Base-by-base conservation (phyloP, 306 rosid species). In the Ammopiptanthus mongolicus region DNA sequence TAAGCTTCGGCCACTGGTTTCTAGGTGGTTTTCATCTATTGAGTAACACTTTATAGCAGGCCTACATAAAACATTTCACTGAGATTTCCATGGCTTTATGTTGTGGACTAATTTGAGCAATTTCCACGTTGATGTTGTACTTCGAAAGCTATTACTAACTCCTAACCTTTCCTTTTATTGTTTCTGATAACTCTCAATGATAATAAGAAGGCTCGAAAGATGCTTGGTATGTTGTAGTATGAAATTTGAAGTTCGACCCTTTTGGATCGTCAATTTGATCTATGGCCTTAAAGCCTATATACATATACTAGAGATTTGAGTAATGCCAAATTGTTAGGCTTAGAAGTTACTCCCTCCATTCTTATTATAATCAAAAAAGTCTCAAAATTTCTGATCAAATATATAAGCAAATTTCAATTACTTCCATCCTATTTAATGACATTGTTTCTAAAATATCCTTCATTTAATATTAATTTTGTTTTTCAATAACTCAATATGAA, bases 251-350 rank as follows among this genome's bases (percentile, higher is more conserved):
- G 7, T 14, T 33, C 15, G 65, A 37, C 22, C 58, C 46, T 13
- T 58, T 58, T 8, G 69, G 2, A 44, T 46, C 11, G 41, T 21
- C 22, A 56, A 18, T 1, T 44, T 66, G 58, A 42, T 60, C 33
- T 18, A 18, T 14, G 10, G 70, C 65, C 56, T 75, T 18, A 36
- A 14, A 60, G 18, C 18, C 13, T 12, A 10, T 12, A 29, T 28
- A 39, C 3, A 29, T 1, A 15, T 1, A 13, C 28, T 34, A 5
- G 52, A 9, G 33, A 72, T 6, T 1, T 53, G 56, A 62, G 7
- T 22, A 53, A 1, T 70, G 15, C 12, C 69, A 46, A 65, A 19
- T 80, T 65, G 69, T 14, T 74, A 4, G 79, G 83, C 69, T 47
- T 39, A 5, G n/a, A n/a, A n/a, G n/a, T n/a, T n/a, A n/a, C n/a